Percentiles rank a stretch among this genome's conserved stretches.
phyloP scores from a whole-genome alignment of 768 basidiomycete genomes.

The Hebeloma cylindrosporum region DNA sequence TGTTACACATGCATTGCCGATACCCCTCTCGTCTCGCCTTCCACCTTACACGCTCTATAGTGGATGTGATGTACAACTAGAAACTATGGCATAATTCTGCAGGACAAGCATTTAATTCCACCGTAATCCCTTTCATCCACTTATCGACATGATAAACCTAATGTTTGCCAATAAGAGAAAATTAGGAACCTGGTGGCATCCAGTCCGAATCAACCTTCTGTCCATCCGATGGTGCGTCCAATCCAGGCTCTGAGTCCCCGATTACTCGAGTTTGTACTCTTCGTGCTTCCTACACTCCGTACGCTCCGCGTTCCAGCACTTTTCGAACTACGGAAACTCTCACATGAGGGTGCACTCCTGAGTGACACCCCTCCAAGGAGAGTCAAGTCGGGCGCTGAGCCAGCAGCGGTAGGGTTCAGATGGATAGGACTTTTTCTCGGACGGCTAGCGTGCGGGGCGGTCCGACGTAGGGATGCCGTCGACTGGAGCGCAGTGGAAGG shows the following conservation, averaged over 20 bases:
- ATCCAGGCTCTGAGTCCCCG: slow-evolving; percentile 44
- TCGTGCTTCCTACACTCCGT: slow-evolving; percentile 42
- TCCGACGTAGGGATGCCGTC: slow-evolving; percentile 15
- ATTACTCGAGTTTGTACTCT: slow-evolving; percentile 40
- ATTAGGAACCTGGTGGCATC: no score
- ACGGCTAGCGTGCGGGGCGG: slow-evolving; percentile 6
- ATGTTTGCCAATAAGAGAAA: no score
- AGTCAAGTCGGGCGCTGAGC: slow-evolving; percentile 14
- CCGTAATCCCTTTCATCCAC: no score
- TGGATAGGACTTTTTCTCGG: slow-evolving; percentile 2
- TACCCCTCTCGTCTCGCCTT: no score
- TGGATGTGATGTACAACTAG: no score
- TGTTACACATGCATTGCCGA: background rate
- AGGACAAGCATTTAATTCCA: no score
- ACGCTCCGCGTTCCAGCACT: slow-evolving; percentile 43
- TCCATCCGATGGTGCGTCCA: slow-evolving; percentile 27
- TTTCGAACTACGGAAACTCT: slow-evolving; percentile 45
- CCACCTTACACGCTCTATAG: no score
- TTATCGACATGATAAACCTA: no score
- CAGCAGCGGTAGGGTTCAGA: slow-evolving; percentile 4
- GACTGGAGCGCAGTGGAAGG: slow-evolving; percentile 18
- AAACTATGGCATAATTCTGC: no score
- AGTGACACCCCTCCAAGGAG: slow-evolving; percentile 21
- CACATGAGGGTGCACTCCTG: slow-evolving; percentile 41
- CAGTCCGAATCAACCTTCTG: slow-evolving; percentile 15